phyloP scores from a whole-genome alignment of 2,329 filamentous ascomycete species.

The Trichoderma koningiopsis region DNA sequence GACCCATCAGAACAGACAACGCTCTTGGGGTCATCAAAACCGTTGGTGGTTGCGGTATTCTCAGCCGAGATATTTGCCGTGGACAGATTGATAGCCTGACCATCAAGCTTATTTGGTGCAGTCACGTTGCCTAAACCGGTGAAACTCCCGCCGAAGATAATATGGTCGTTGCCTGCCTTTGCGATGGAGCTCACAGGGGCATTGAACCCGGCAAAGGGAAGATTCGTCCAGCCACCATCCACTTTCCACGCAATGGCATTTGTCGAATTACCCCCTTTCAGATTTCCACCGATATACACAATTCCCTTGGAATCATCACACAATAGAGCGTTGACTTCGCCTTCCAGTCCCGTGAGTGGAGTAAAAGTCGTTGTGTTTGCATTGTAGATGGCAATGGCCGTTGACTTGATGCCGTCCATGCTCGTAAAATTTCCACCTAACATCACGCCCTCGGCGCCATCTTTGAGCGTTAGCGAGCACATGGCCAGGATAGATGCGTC shows the following conservation, averaged over 20 bases:
- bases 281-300: constrained; percentile 91
- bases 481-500: constrained; percentile 87
- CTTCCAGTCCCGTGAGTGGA: constrained; percentile 77
- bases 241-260: constrained; percentile 85
- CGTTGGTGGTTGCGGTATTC: constrained; percentile 61
- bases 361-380: constrained; percentile 69
- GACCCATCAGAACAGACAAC: constrained; percentile 74
- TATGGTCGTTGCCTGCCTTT: constrained; percentile 76
- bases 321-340: constrained; percentile 77
- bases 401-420: constrained; percentile 73
- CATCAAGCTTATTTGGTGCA: constrained; percentile 65
- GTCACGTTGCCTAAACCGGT: constrained; percentile 83
- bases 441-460: constrained; percentile 74
- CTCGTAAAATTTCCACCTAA: constrained; percentile 96
- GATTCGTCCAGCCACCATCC: constrained; percentile 69
- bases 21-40: constrained; percentile 74
- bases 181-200: constrained; percentile 85
- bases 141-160: constrained; percentile 91
- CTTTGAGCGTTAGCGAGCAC: constrained; percentile 72
- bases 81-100: constrained; percentile 81
- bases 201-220: constrained; percentile 94
- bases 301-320: constrained; percentile 76
- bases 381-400: constrained; percentile 80
- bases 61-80: constrained; percentile 72
- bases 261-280: constrained; percentile 76